Evolutionary conservation across 441 rosid species (phyloP), one percentile per base, ranked within the genome.

Genomic region (Gossypium gossypioides): DNA sequence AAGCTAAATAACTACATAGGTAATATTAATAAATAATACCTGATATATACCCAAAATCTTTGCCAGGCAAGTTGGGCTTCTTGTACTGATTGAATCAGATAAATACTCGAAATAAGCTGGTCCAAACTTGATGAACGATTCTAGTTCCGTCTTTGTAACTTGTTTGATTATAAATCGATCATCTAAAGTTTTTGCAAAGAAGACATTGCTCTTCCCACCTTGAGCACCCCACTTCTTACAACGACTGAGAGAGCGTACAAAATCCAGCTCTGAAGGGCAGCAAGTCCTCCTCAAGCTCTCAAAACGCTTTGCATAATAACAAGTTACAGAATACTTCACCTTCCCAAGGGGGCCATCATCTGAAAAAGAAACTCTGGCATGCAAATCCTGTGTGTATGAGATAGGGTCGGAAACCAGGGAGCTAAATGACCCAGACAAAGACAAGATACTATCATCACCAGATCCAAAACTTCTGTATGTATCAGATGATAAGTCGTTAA

Each of bases 171-270:
- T 82, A 81, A 89, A 89, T 16, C 92, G 85, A 63, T 87, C 95
- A 79, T 89, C 95, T 81, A 83, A 85, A 48, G 88, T 80, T 82
- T 89, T 89, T 32, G 95, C 95, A 80, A 89, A 89, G 82, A 87
- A 89, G 70, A 83, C 95, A 70, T 87, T 89, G 83, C 92, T 89
- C 83, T 89, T 89, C 25, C 95, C 95, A 69, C 95, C 95, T 69
- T 89, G 91, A 19, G 95, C 92, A 46, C 89, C 90, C 95, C 92
- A 87, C 79, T 89, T 87, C 84, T 85, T 86, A 81, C 95, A 89
- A 34, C 88, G 92, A 75, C 95, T 84, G 58, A 89, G 86, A 72
- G 95, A 89, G 74, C 87, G 80, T 46, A 87, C 69, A 68, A 84
- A 89, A 74, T 89, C 92, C 60, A 80, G 77, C 82, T 87, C 95